Evolutionary conservation across 1,284 basidiomycete species (phyloP).

Genomic region (Pyrrhoderma noxium): DNA sequence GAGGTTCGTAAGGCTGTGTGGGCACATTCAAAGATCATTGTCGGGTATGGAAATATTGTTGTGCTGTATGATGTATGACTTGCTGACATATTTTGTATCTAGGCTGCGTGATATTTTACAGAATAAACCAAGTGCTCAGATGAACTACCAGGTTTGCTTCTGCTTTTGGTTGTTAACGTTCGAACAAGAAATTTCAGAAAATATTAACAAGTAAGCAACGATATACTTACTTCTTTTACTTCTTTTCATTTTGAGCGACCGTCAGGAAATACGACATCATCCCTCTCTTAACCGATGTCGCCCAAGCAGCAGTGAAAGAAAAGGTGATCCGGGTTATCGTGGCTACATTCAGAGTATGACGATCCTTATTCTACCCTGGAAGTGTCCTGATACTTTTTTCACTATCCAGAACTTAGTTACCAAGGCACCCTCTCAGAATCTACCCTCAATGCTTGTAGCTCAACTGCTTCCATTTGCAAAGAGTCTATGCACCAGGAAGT

Average conservation of each 20-base stretch:
- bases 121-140: constrained; percentile 77
- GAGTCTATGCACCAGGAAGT: constrained; percentile 81
- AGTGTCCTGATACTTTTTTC: constrained; percentile 13
- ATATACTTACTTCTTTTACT: neutral
- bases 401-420: constrained; percentile 71
- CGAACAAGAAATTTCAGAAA: constrained; percentile 75
- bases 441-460: constrained; percentile 88
- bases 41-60: constrained; percentile 39
- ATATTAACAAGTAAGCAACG: constrained; percentile 64
- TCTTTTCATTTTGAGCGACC: neutral
- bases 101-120: constrained; percentile 77
- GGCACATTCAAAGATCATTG: constrained; percentile 58
- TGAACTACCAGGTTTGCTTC: constrained; percentile 90
- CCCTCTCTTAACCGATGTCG: constrained; percentile 79
- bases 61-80: neutral
- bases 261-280: constrained; percentile 85
- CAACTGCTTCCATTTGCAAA: constrained; percentile 82
- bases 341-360: constrained; percentile 77
- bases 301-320: constrained; percentile 90
- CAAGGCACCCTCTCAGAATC: constrained; percentile 75
- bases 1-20: constrained; percentile 72
- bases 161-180: constrained; percentile 95
- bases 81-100: constrained; percentile 2
- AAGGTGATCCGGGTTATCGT: constrained; percentile 95
- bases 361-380: neutral